Base-by-base conservation (phyloP, 106 monocot species). In the Triglochin maritima region DNA sequence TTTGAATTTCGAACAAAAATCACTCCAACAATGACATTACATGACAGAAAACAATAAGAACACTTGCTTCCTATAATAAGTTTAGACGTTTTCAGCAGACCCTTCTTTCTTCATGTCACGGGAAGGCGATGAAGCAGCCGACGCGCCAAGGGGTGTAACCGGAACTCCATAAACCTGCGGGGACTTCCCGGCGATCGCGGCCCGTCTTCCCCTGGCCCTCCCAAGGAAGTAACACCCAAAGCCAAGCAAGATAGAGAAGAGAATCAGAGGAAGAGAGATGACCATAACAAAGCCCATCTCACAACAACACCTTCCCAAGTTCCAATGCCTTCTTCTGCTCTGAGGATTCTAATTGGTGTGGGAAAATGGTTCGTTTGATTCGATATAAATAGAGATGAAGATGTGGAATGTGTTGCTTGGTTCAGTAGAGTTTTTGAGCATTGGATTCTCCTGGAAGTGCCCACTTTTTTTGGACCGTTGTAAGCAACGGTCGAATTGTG, bases 161-260 rank as follows among this genome's bases (percentile, higher is more conserved):
- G 85, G 85, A 4, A 42, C 29, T 7, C 79, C 81, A 64, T 70
- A 85, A 46, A 79, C 70, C 66, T 73, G 81, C 17, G 70, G 44
- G 47, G 58, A 71, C 51, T 67, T 72, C 11, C 77, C 83, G 64
- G 72, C 41, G 60, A 71, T 72, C 67, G 47, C 70, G 10, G 79
- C 82, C 47, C 68, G 55, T 63, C 79, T 57, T 2, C 75, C 85
- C 71, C 62, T 85, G 8, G 48, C 56, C 64, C 67, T 79, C 11
- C 85, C 85, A 42, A 81, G 64, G 70, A 79, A 79, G 79, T 76
- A 85, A 69, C 85, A 85, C 14, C 81, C 85, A 62, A 82, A 81
- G 6, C 86, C 82, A 41, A 86, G 79, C 76, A 82, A 59, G 65
- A 86, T 57, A 16, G 77, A 61, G 63, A 86, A 74, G 53, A 86